Percentiles rank a stretch among this genome's conserved stretches.
These are phyloP conservation scores for Globisporangium spiculum DNA, from an alignment of 352 stramenopile species.

Conservation along the genomic window DNA sequence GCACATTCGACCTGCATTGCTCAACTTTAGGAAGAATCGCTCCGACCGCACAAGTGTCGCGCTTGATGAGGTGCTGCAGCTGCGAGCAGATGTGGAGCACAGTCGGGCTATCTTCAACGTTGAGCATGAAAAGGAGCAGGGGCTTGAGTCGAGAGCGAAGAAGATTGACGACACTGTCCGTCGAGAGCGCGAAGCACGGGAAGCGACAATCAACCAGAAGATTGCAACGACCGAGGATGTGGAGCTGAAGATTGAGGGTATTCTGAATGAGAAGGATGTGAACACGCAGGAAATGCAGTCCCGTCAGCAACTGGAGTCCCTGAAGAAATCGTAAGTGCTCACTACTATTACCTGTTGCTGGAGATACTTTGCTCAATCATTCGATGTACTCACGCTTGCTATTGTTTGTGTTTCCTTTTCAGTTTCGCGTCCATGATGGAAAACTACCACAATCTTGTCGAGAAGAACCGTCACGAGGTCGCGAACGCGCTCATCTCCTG, in stretches of 20 bases:
- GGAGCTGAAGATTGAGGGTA: conserved; percentile 66
- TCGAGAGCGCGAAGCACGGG: conserved; percentile 48
- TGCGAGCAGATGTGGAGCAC: conserved; percentile 54
- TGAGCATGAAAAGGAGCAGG: conserved; percentile 55
- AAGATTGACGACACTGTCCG: conserved; percentile 59
- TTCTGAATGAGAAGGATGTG: conserved; percentile 58
- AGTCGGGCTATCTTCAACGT: conserved; percentile 47
- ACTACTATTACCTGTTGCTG: background rate
- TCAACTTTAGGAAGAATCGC: conserved; percentile 65
- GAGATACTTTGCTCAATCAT: background rate
- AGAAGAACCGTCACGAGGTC: conserved; percentile 62
- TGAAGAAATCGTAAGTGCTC: conserved; percentile 54
- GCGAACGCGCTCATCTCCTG: conserved; percentile 61
- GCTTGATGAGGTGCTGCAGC: conserved; percentile 52
- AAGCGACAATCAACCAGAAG: conserved; percentile 44
- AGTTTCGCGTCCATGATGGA: conserved; percentile 52
- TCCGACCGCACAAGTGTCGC: conserved; percentile 49
- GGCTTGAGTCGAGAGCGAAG: conserved; percentile 35
- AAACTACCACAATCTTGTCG: conserved; percentile 42
- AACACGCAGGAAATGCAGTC: conserved; percentile 39
- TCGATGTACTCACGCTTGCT: conserved; percentile 9
- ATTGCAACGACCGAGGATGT: conserved; percentile 56
- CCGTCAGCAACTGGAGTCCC: conserved; percentile 36
- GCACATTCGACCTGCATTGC: conserved; percentile 47
- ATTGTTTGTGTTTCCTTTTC: conserved; percentile 12